Conservation (phyloP, 257 asterid species). For the Nicotiana undulata region DNA sequence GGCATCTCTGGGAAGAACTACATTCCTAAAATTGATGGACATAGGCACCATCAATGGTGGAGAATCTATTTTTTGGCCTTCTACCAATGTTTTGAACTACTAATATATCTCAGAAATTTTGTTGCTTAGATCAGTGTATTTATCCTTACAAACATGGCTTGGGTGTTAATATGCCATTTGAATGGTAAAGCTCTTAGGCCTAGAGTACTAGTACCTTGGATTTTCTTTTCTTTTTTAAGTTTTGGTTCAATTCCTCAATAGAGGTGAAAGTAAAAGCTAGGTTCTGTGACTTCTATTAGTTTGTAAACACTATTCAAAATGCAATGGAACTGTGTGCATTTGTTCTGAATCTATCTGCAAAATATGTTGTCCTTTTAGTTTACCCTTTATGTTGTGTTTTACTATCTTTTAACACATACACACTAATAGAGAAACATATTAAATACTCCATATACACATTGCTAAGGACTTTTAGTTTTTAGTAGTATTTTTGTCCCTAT, state of each 20-base stretch:
- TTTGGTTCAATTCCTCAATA: not conserved
- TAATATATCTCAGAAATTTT: not conserved
- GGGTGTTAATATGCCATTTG: slow-evolving; percentile 1
- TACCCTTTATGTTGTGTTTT: too few species aligned
- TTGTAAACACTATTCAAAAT: not conserved
- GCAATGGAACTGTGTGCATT: not conserved
- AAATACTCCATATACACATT: too few species aligned
- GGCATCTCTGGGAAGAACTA: not conserved
- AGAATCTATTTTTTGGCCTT: not conserved
- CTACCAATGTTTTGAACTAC: not conserved
- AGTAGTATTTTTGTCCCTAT: too few species aligned
- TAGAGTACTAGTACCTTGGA: not conserved
- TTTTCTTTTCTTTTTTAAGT: not conserved
- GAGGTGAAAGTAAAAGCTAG: not conserved
- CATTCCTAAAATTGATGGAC: not conserved
- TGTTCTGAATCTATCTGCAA: too few species aligned
- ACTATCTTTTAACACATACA: too few species aligned
- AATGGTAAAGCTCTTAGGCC: not conserved
- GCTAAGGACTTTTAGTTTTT: too few species aligned
- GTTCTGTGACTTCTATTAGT: not conserved
- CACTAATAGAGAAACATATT: too few species aligned
- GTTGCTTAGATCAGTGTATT: not conserved
- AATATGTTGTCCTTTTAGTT: too few species aligned
- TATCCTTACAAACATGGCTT: not conserved
- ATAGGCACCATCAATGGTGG: not conserved